These are phyloP conservation scores for Choricystis sp. DNA, from an alignment of 139 green algal genomes.

Conservation along the genomic window DNA sequence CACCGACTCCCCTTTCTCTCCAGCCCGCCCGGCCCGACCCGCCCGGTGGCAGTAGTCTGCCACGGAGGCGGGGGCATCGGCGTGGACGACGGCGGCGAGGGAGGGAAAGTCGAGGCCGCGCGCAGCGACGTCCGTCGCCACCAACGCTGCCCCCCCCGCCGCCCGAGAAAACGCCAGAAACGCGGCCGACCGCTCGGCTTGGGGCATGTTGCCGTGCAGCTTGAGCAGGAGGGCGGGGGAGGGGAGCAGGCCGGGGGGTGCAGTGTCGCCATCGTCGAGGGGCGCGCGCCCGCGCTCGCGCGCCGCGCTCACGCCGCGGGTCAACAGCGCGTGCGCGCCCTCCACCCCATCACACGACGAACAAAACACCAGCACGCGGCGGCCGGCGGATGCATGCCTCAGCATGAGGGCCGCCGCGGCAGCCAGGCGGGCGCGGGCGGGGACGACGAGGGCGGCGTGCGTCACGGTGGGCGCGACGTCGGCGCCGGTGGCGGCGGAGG, in stretches of 20 bases:
- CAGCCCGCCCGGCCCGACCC: conserved; percentile 76
- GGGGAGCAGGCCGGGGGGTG: too few species aligned
- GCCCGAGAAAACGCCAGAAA: conserved; percentile 50
- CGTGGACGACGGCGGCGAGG: conserved; percentile 81
- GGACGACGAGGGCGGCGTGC: not conserved
- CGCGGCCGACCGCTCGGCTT: conserved; percentile 47
- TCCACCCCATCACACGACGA: conserved; percentile 81
- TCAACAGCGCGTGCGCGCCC: conserved; percentile 47
- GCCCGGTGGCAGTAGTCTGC: conserved; percentile 74
- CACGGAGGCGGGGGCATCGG: conserved; percentile 69
- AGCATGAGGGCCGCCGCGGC: conserved; percentile 43
- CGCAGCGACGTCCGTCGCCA: conserved; percentile 76
- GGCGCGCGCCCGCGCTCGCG: conserved; percentile 7
- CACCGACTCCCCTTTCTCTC: conserved; percentile 54
- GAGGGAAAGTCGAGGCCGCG: conserved; percentile 81
- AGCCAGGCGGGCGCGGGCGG: conserved; percentile 29
- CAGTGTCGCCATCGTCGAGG: conserved; percentile 15
- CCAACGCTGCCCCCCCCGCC: conserved; percentile 34
- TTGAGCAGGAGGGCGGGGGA: conserved; percentile 40
- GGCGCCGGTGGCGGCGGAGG: not conserved
- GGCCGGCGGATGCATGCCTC: not conserved
- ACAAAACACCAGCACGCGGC: conserved; percentile 73
- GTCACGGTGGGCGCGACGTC: not conserved
- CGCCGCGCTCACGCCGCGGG: conserved; percentile 6
- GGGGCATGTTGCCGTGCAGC: conserved; percentile 80